Conservation (phyloP, 257 asterid species). For the Penstemon barbatus region DNA sequence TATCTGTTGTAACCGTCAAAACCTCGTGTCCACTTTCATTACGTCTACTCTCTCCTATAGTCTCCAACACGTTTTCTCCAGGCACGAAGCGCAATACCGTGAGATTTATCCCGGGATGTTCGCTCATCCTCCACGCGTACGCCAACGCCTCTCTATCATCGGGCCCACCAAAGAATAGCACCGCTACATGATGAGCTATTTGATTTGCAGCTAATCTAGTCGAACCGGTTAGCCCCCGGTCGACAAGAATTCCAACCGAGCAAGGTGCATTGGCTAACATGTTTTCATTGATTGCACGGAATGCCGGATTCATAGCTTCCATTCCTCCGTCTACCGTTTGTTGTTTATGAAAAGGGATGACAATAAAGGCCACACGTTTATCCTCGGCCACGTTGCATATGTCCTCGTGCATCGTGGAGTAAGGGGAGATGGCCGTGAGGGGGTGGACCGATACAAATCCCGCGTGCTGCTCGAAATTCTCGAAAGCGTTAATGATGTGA, state of each 20-base stretch:
- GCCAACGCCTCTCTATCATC: conserved; percentile 89
- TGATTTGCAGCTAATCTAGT: conserved; percentile 59
- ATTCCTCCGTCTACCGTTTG: conserved; percentile 96
- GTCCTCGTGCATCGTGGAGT: conserved; percentile 94
- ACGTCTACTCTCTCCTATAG: neutral
- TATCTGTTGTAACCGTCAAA: conserved; percentile 44
- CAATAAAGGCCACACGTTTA: conserved; percentile 63
- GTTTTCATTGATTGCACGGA: conserved; percentile 68
- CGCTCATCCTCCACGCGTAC: conserved; percentile 72
- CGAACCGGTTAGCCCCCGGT: conserved; percentile 75
- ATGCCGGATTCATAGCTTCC: conserved; percentile 77
- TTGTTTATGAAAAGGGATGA: conserved; percentile 88
- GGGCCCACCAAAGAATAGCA: conserved; percentile 79
- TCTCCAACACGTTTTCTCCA: conserved; percentile 35
- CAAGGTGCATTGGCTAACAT: conserved; percentile 81
- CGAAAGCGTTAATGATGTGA: conserved; percentile 85
- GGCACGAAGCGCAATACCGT: conserved; percentile 62
- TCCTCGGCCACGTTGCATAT: conserved; percentile 80
- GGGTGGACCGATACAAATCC: conserved; percentile 66
- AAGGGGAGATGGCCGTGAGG: conserved; percentile 87
- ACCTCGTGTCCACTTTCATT: conserved; percentile 29
- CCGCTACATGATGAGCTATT: conserved; percentile 53
- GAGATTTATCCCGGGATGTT: conserved; percentile 56
- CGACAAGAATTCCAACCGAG: conserved; percentile 84
- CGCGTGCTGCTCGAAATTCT: conserved; percentile 71